Evolutionary conservation across 2,329 filamentous ascomycete species (phyloP), one percentile per base, ranked within the genome.

Genomic region (Arthrobotrys megalospora): DNA sequence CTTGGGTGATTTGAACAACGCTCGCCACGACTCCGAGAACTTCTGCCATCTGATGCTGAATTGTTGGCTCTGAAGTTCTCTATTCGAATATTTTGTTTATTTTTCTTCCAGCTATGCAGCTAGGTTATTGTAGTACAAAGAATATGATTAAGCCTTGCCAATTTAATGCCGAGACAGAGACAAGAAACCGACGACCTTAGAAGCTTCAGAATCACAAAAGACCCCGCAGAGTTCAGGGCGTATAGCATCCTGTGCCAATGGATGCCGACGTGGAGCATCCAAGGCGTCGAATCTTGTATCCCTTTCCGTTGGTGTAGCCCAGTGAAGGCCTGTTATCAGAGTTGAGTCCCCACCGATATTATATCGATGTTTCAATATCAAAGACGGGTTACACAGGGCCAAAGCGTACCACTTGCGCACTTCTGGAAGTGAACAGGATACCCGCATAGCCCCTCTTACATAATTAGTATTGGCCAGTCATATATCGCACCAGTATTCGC

Each of bases 1-100:
- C 36, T 21, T 69, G 50, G 10, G 52, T 32, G 47, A 69, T 3
- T 21, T 69, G 50, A 11, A 69, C 14, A 28, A 45, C 36, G 21
- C 50, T 60, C 45, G 65, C 65, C 14, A 60, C 21, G 10, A 69
- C 36, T 14, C 65, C 65, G 14, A 69, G n/a, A 55, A 45, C 64
- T 55, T 69, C 24, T 5, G 24, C 65, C 10, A 52, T 52, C 65
- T 50, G 45, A 16, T 50, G 8, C 50, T 55, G 28, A 21, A 28
- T 14, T 28, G 10, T 6, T 55, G n/a, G n/a, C n/a, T n/a, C n/a
- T n/a, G n/a, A n/a, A n/a, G n/a, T n/a, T n/a, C n/a, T n/a, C n/a
- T n/a, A n/a, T n/a, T n/a, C n/a, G 12, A 21, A 55, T 6, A 32
- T 24, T 32, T 28, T 21, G 50, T 24, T 28, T 14, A 6, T 21